Evolutionary conservation across 805 yeast species (phyloP), one percentile per base, ranked within the genome.

Genomic region (Candida palmyrensis): DNA sequence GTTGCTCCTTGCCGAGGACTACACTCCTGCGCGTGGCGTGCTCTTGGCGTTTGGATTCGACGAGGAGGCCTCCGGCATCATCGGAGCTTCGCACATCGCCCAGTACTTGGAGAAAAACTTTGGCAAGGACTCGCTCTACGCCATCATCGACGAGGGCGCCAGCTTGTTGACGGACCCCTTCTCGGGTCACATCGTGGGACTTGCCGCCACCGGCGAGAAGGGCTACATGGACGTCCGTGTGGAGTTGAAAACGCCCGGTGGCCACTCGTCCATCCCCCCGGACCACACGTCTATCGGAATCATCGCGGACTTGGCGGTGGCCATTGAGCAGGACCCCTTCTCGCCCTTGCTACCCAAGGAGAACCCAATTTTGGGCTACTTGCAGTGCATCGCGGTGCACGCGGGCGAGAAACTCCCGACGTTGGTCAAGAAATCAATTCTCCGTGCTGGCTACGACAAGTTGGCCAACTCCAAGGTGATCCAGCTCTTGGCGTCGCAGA

Each of bases 211-310:
- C 2, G 58, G 73, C 13, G 83, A 72, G 23, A 59, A 68, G 30
- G 68, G 68, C 21, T 62, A 75, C 38, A 74, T 79, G 3, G 57
- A 70, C 43, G 45, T 71, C 3, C 40, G 48, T 18, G 61, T 81
- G 26, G 63, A 65, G 3, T 56, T 82, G 25, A 57, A 59, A 16
- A 77, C 83, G 14, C 75, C 77, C 10, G 94, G 94, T 24, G 94
- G 94, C 6, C 94, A 83, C 50, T 77, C 90, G 1, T 80, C 89
- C 6, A 53, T 71, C n/a, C 92, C 94, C 6, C 90, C 89, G 2
- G 80, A 75, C 29, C 92, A 85, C 49, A 83, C 94, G 4, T 71
- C 82, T 2, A 82, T 86, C 56, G 95, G 92, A 9, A 70, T 85
- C 23, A 62, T 79, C 32, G 66, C 86, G 2, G 77, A 80, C 37